Percentiles rank a stretch among this genome's conserved stretches.
Conservation (phyloP, 1,284 basidiomycete species). For the Bondarzewia mesenterica region DNA sequence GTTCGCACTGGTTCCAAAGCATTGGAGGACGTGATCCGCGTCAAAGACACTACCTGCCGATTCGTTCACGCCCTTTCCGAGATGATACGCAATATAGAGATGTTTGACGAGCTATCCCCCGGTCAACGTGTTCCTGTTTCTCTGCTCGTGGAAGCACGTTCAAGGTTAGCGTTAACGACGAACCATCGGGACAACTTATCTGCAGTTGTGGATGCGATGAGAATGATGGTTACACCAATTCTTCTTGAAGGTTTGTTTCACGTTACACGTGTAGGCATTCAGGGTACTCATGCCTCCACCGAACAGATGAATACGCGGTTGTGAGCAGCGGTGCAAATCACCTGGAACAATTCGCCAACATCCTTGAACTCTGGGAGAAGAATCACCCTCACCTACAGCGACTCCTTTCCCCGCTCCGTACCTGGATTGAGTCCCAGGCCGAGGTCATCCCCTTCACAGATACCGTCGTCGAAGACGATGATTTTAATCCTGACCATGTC, state of each 20-base stretch:
- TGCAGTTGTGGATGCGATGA: slow-evolving; percentile 20
- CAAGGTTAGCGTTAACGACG: slow-evolving; percentile 17
- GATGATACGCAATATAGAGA: slow-evolving; percentile 24
- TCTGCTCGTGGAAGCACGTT: slow-evolving; percentile 22
- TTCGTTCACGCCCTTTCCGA: slow-evolving; percentile 35
- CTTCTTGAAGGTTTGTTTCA: slow-evolving; percentile 27
- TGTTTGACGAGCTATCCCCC: slow-evolving; percentile 26
- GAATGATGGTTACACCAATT: slow-evolving; percentile 22
- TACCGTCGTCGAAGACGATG: background rate
- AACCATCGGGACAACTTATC: slow-evolving; percentile 17
- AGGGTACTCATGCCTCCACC: slow-evolving; percentile 3
- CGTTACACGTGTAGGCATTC: background rate
- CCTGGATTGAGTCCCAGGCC: slow-evolving; percentile 36
- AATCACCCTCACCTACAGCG: slow-evolving; percentile 34
- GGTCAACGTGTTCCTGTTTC: slow-evolving; percentile 16
- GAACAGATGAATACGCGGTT: slow-evolving; percentile 28
- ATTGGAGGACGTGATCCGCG: slow-evolving; percentile 19
- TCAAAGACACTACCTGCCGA: slow-evolving; percentile 28
- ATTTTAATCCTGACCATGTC: slow-evolving; percentile 28
- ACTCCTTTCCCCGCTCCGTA: slow-evolving; percentile 38
- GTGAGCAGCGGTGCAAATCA: slow-evolving; percentile 12
- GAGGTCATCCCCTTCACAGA: background rate
- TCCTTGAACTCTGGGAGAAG: slow-evolving; percentile 26
- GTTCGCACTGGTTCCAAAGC: slow-evolving; percentile 22
- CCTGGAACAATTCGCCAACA: slow-evolving; percentile 10